These are phyloP conservation scores for Rhynchosporium secalis DNA, from an alignment of 2,329 filamentous ascomycete genomes.

Conservation along the genomic window DNA sequence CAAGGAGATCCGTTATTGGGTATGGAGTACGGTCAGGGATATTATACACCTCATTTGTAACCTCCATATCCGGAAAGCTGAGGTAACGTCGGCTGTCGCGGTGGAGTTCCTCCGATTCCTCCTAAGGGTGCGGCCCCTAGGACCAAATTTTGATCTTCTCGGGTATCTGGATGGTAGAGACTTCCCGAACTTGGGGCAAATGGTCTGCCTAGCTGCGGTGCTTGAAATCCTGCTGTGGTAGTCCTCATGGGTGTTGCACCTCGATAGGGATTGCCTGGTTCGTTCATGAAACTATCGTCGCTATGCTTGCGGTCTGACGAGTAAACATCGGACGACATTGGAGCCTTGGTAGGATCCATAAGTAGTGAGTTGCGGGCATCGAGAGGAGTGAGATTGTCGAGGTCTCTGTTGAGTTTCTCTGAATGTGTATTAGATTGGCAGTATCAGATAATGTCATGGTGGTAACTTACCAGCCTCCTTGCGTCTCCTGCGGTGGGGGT, in stretches of 20 bases:
- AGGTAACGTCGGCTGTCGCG: conserved; percentile 29
- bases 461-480: conserved; percentile 79
- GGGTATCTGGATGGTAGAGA: conserved; percentile 21
- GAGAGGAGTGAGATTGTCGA: conserved; percentile 81
- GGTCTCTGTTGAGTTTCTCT: conserved; percentile 76
- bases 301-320: conserved; percentile 30
- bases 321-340: conserved; percentile 25
- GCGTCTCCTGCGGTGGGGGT: conserved; percentile 84
- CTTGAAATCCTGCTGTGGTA: conserved; percentile 13
- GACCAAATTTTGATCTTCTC: conserved; percentile 32
- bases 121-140: conserved; percentile 33
- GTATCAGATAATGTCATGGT: conserved; percentile 19
- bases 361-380: conserved; percentile 86
- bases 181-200: conserved; percentile 18
- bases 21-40: conserved; percentile 17
- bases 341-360: conserved; percentile 31
- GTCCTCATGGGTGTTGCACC: conserved; percentile 31
- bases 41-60: conserved; percentile 36
- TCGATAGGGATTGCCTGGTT: conserved; percentile 37
- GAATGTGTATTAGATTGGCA: not conserved
- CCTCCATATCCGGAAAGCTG: conserved; percentile 24
- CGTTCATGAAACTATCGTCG: conserved; percentile 34
- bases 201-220: conserved; percentile 18
- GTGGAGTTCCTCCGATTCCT: conserved; percentile 24
- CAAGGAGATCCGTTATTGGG: conserved; percentile 25